phyloP scores from a whole-genome alignment of 495 filamentous ascomycete genomes.

The Cercophora sp. region DNA sequence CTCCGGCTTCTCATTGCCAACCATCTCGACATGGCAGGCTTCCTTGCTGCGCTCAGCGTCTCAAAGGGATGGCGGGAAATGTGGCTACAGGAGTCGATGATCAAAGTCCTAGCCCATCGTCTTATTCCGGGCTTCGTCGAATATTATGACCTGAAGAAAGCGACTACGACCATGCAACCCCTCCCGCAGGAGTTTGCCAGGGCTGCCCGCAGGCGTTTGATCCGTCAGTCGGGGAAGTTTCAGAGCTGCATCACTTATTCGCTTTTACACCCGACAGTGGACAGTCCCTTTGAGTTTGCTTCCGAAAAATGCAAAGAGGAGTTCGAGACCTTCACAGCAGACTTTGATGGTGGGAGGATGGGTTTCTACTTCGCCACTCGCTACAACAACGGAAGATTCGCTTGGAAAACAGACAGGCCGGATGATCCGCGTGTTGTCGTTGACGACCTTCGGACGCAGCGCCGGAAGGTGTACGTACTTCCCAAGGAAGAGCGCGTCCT shows the following conservation, averaged over 20 bases:
- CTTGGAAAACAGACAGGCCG: conserved; percentile 19
- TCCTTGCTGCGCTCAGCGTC: conserved; percentile 23
- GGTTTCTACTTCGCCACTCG: too few species aligned
- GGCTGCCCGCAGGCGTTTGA: neutral
- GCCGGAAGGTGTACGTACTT: conserved; percentile 24
- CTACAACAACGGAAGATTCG: conserved; percentile 30
- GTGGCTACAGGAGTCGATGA: conserved; percentile 21
- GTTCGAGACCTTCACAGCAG: neutral
- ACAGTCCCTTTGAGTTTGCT: neutral
- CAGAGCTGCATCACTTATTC: neutral
- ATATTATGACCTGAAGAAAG: neutral
- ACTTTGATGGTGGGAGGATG: neutral
- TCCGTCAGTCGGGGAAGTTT: neutral
- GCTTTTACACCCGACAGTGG: neutral
- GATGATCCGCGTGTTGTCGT: conserved; percentile 14
- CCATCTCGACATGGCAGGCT: conserved; percentile 20
- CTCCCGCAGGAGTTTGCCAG: neutral
- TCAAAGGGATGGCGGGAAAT: conserved; percentile 31
- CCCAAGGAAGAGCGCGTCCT: conserved; percentile 14
- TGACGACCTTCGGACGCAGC: conserved; percentile 24
- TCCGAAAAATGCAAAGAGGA: too few species aligned
- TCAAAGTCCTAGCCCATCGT: conserved; percentile 11
- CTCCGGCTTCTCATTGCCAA: conserved; percentile 25
- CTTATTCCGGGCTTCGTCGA: neutral
- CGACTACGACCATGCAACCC: neutral